Evolutionary conservation across 2,329 filamentous ascomycete species (phyloP).

Genomic region (Grosmannia serpens): DNA sequence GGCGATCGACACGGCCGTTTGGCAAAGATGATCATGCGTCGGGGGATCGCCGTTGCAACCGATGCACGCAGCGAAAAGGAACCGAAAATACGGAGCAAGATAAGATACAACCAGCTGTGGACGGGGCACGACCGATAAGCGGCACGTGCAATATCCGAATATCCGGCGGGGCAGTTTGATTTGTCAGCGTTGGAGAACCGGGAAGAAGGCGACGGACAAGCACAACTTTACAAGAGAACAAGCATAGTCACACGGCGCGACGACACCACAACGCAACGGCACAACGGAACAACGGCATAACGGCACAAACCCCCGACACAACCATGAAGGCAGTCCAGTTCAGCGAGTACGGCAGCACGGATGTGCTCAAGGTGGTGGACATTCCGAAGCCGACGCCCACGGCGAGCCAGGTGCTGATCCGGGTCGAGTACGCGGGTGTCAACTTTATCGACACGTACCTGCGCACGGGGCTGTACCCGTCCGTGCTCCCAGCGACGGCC

Average conservation of each 20-base stretch:
- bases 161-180: not conserved
- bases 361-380: constrained; percentile 58
- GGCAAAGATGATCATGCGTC: too few relatives aligned
- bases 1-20: too few relatives aligned
- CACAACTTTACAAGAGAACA: too few relatives aligned
- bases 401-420: constrained; percentile 61
- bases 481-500: constrained; percentile 7
- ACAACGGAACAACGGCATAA: not conserved
- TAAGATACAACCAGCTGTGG: too few relatives aligned
- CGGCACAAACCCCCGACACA: not conserved
- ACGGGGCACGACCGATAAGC: not conserved
- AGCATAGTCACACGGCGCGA: too few relatives aligned
- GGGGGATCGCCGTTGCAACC: too few relatives aligned
- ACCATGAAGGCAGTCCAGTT: constrained; percentile 60
- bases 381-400: constrained; percentile 55
- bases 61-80: too few relatives aligned
- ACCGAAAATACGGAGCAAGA: too few relatives aligned
- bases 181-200: not conserved
- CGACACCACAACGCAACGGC: not conserved
- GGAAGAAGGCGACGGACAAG: not conserved
- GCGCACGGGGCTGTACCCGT: constrained; percentile 9
- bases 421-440: constrained; percentile 66
- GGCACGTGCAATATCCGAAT: not conserved
- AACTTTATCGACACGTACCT: constrained; percentile 74
- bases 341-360: constrained; percentile 57